Base-by-base conservation (phyloP, 352 stramenopile genomes). In the Globisporangium alternatum region DNA sequence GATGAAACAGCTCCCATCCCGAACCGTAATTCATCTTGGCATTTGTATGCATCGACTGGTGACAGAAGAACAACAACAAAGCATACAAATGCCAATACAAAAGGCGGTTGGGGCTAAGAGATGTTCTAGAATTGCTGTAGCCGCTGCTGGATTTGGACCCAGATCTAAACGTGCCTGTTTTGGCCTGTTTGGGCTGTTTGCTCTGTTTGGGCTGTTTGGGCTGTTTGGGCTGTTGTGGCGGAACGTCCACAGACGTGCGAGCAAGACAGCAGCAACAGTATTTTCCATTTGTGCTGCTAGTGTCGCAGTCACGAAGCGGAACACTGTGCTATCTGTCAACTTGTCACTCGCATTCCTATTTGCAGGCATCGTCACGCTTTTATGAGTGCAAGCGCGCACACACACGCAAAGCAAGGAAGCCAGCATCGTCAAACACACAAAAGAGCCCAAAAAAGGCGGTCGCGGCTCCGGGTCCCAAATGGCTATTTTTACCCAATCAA, bases 401-500 rank as follows among this genome's bases (percentile, higher is more conserved):
- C 53, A 33, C 53, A 48, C 21, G 10, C 33, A 59, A 39, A 33
- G 30, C 43, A n/a, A 45, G 17, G 13, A 2, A 44, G 39, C 5
- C 15, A n/a, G n/a, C 25, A 33, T 21, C 10, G 28, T n/a, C 25
- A 22, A 37, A 8, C 49, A 56, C 25, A 56, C 12, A 19, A 17
- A 31, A 35, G 10, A 5, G 21, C 12, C 17, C 12, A 28, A 15
- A 69, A 25, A 19, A 48, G 60, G 30, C 41, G 9, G 51, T 56
- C 37, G 48, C 56, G 25, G 28, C 25, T 41, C 35, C 33, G 2
- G 33, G n/a, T 21, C 22, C 15, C 48, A 55, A 37, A 54, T 22
- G 13, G 13, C 0, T 37, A 47, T 30, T 65, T 37, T 48, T 49
- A 43, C 15, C 37, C 48, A 37, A 69, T 62, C 55, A 52, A 47